A percentile compares a stretch with the other conserved stretches of the same genome.
phyloP scores from a whole-genome alignment of 2,329 filamentous ascomycete species.

The Nigrospora sphaerica region DNA sequence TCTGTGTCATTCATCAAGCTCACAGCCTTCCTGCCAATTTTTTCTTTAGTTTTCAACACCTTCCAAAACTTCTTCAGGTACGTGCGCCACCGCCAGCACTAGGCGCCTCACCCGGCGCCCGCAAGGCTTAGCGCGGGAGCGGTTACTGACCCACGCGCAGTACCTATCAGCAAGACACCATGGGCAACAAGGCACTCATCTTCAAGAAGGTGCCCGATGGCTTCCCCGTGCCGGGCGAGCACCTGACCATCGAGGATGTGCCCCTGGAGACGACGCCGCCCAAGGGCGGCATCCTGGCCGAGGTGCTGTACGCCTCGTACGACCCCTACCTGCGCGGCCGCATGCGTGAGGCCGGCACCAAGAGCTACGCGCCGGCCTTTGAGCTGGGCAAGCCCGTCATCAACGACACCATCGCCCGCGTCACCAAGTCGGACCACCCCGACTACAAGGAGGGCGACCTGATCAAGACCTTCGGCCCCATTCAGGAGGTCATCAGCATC shows the following conservation, averaged over 20 bases:
- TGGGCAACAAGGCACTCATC: conserved; percentile 61
- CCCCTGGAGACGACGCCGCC: conserved; percentile 54
- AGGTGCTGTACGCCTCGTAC: conserved; percentile 62
- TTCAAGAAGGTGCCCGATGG: conserved; percentile 58
- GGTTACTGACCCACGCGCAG: too few species aligned
- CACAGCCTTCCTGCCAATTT: too few species aligned
- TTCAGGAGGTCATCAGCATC: conserved; percentile 57
- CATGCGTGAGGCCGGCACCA: conserved; percentile 51
- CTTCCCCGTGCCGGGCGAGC: conserved; percentile 57
- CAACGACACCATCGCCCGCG: conserved; percentile 53
- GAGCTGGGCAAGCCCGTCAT: conserved; percentile 51
- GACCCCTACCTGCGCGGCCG: conserved; percentile 68
- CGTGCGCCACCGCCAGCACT: too few species aligned
- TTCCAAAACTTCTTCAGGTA: too few species aligned
- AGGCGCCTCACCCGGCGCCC: too few species aligned
- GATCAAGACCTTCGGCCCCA: conserved; percentile 42
- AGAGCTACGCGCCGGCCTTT: conserved; percentile 58
- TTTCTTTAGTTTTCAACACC: too few species aligned
- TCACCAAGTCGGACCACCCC: conserved; percentile 56
- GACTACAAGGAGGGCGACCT: conserved; percentile 58
- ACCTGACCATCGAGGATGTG: conserved; percentile 54
- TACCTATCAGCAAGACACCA: conserved; percentile 17
- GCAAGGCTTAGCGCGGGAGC: too few species aligned
- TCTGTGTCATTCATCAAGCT: too few species aligned
- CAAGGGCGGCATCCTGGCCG: conserved; percentile 53